A percentile compares a stretch with the other conserved stretches of the same genome.
Evolutionary conservation across 2,329 filamentous ascomycete genomes (phyloP).

Genomic region (Colletotrichum spaethianum): DNA sequence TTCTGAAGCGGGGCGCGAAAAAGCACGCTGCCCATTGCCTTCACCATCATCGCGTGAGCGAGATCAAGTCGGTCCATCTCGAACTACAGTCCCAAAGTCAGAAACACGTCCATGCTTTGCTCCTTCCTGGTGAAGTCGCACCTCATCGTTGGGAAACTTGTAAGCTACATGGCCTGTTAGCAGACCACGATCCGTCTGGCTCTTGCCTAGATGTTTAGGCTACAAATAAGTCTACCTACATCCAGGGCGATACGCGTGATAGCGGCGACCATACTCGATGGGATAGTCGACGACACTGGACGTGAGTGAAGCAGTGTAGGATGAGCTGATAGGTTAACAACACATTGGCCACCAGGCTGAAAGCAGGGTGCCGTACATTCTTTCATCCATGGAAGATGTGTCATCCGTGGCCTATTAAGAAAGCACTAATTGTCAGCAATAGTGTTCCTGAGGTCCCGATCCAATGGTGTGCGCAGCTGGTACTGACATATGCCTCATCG

Average conservation of each 20-base stretch:
- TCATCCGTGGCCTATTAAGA: background rate
- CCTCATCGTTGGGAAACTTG: slow-evolving; percentile 55
- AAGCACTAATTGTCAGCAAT: background rate
- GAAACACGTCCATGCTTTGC: background rate
- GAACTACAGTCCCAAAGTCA: background rate
- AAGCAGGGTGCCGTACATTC: background rate
- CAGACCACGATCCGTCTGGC: background rate
- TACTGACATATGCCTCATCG: slow-evolving; percentile 4
- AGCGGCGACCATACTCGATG: slow-evolving; percentile 24
- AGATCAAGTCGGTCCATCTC: slow-evolving; percentile 32
- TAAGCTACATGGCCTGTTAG: slow-evolving; percentile 34
- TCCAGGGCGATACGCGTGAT: slow-evolving; percentile 27
- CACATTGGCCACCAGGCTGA: background rate
- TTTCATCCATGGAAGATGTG: background rate
- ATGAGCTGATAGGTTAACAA: slow-evolving; percentile 1
- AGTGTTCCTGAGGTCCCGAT: background rate
- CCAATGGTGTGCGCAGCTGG: background rate
- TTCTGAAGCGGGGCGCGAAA: slow-evolving; percentile 11
- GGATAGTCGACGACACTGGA: slow-evolving; percentile 23
- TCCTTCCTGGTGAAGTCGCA: background rate
- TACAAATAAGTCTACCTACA: background rate
- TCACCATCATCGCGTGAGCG: slow-evolving; percentile 17
- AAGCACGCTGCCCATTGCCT: slow-evolving; percentile 2
- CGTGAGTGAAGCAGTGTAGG: slow-evolving; percentile 9
- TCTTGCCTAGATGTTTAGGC: background rate